Percentiles rank a stretch among this genome's conserved stretches.
These are phyloP conservation scores for Suillus discolor DNA, from an alignment of 768 basidiomycete species.

Conservation along the genomic window DNA sequence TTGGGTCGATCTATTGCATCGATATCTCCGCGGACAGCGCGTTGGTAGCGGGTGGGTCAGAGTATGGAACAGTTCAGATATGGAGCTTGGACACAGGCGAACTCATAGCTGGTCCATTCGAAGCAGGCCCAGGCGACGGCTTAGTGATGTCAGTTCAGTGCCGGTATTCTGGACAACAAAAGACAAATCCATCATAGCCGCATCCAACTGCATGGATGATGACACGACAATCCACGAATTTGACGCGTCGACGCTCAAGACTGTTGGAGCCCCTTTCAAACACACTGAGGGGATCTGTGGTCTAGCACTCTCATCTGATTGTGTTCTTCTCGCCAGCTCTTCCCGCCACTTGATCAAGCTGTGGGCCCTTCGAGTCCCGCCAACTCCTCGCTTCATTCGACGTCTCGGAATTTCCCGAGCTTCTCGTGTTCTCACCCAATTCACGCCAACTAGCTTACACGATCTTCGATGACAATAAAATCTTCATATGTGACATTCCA, in stretches of 20 bases:
- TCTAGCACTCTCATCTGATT: not conserved
- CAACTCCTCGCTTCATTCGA: not conserved
- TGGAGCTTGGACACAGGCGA: not conserved
- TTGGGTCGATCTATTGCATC: not conserved
- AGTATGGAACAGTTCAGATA: fast-evolving
- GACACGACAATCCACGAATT: not conserved
- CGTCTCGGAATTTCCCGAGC: fast-evolving
- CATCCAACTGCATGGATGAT: not conserved
- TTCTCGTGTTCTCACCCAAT: not conserved
- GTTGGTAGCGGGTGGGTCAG: not conserved
- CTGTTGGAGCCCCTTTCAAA: not conserved
- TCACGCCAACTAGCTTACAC: not conserved
- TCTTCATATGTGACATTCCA: not conserved
- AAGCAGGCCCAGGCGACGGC: too few species aligned
- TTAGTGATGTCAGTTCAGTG: too few species aligned
- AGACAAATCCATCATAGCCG: not conserved
- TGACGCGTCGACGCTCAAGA: not conserved
- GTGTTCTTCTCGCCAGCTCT: not conserved
- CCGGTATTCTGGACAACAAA: not conserved
- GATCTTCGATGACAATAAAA: not conserved
- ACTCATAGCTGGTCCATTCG: not conserved
- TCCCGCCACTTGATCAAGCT: not conserved
- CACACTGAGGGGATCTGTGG: fast-evolving
- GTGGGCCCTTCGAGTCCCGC: not conserved
- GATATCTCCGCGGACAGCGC: not conserved